A percentile compares a stretch with the other conserved stretches of the same genome.
These are phyloP conservation scores for Mortierella sp. DNA, from an alignment of 371 early-diverging fungal species.

Conservation along the genomic window DNA sequence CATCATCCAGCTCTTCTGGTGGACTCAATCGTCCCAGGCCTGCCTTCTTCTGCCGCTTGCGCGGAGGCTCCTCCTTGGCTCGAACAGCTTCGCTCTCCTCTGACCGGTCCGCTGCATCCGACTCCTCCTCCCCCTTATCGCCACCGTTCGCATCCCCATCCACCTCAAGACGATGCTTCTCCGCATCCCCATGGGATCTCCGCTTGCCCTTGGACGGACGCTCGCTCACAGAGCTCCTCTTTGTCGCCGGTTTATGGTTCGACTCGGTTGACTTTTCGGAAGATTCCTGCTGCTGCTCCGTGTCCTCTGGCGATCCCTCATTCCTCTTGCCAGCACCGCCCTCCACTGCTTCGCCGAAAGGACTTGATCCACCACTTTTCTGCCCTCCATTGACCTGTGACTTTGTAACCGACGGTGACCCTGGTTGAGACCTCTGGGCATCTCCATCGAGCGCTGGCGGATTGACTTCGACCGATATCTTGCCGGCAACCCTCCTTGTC, in stretches of 20 bases:
- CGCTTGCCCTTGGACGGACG: slow-evolving; percentile 6
- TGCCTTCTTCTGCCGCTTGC: slow-evolving; percentile 26
- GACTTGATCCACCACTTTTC: neutral
- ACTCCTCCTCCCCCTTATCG: neutral
- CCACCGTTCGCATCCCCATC: slow-evolving; percentile 1
- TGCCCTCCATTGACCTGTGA: neutral
- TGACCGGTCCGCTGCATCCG: slow-evolving; percentile 12
- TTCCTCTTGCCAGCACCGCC: neutral
- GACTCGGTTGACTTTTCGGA: neutral
- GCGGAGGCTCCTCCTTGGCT: slow-evolving; percentile 22
- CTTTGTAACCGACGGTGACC: neutral
- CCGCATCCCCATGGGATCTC: neutral
- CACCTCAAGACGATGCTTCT: slow-evolving; percentile 21
- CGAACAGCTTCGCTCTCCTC: slow-evolving; percentile 6
- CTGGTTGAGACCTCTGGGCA: neutral
- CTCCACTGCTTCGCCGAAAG: neutral
- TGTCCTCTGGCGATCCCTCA: neutral
- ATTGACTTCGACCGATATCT: neutral
- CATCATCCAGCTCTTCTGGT: slow-evolving; percentile 18
- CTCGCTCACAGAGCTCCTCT: slow-evolving; percentile 21
- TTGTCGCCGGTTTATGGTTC: slow-evolving; percentile 12
- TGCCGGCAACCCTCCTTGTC: neutral
- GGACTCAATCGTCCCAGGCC: neutral
- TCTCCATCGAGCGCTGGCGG: neutral
- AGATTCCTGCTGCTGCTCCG: slow-evolving; percentile 1